These are phyloP conservation scores for Parastagonospora nodorum DNA, from an alignment of 2,329 filamentous ascomycete genomes.

Conservation along the genomic window DNA sequence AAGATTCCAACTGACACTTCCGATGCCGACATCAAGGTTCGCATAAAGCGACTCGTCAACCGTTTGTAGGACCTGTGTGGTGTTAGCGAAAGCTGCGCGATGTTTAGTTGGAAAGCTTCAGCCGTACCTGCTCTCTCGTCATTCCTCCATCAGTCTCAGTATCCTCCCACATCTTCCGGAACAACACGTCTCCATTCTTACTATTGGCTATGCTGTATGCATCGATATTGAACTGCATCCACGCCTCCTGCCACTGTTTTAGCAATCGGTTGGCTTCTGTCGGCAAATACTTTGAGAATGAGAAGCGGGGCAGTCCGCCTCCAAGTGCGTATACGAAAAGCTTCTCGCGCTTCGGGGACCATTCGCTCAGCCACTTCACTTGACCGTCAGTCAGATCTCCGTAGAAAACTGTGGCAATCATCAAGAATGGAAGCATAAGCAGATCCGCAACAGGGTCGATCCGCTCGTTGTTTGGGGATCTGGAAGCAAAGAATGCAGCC, in stretches of 20 bases:
- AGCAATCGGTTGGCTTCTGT: slow-evolving; percentile 27
- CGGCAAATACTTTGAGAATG: slow-evolving; percentile 31
- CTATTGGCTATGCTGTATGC: not conserved
- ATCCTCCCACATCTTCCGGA: not conserved
- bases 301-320: slow-evolving; percentile 42
- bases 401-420: slow-evolving; percentile 48
- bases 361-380: slow-evolving; percentile 24
- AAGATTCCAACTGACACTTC: slow-evolving; percentile 50
- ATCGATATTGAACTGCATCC: slow-evolving; percentile 40
- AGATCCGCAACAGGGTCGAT: slow-evolving; percentile 37
- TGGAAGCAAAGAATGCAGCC: not conserved
- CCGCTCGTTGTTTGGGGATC: not conserved
- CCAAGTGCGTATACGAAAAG: slow-evolving; percentile 42
- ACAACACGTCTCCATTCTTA: not conserved
- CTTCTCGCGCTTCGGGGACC: slow-evolving; percentile 34
- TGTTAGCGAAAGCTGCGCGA: not conserved
- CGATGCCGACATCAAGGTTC: slow-evolving; percentile 54
- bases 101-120: not conserved
- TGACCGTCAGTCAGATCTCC: slow-evolving; percentile 34
- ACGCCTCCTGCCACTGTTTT: slow-evolving; percentile 7
- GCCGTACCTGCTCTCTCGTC: not conserved
- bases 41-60: slow-evolving; percentile 54
- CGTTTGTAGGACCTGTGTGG: slow-evolving; percentile 41
- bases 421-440: slow-evolving; percentile 46
- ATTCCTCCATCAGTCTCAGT: not conserved